Conservation (phyloP, 225 moss, liverwort and hornwort genomes). For the Bryoerythrophyllum caledonicum region DNA sequence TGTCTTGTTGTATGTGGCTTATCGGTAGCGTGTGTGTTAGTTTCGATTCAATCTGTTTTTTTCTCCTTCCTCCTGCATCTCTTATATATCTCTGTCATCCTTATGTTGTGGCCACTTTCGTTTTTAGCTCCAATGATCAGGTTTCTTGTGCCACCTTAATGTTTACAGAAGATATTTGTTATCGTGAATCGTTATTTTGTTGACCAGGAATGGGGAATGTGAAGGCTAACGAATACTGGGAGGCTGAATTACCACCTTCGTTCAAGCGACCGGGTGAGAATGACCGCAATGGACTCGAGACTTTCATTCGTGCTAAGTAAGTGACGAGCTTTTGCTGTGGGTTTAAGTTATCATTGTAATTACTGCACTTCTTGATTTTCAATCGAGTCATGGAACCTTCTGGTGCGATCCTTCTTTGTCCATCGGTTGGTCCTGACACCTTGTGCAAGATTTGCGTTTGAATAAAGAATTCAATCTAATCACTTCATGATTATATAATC, state of each 20-base stretch:
- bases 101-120: background rate
- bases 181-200: background rate
- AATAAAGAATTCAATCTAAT: background rate
- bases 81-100: background rate
- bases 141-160: background rate
- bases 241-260: slow-evolving; percentile 79
- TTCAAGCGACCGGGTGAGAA: slow-evolving; percentile 88
- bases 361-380: background rate
- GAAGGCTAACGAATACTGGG: slow-evolving; percentile 93
- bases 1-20: background rate
- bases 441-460: background rate
- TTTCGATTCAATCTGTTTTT: background rate
- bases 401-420: background rate
- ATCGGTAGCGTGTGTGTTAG: background rate
- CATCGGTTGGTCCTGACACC: background rate
- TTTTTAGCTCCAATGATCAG: background rate
- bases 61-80: background rate
- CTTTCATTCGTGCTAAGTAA: slow-evolving; percentile 94
- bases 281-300: slow-evolving; percentile 84
- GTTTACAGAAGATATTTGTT: background rate
- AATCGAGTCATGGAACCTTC: background rate
- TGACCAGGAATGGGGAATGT: slow-evolving; percentile 84
- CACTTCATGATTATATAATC: background rate
- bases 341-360: background rate
- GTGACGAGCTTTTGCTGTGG: slow-evolving; percentile 18